Evolutionary conservation across 1,284 basidiomycete genomes (phyloP), one percentile per base, ranked within the genome.

Genomic region (Leccinum subfulvum): DNA sequence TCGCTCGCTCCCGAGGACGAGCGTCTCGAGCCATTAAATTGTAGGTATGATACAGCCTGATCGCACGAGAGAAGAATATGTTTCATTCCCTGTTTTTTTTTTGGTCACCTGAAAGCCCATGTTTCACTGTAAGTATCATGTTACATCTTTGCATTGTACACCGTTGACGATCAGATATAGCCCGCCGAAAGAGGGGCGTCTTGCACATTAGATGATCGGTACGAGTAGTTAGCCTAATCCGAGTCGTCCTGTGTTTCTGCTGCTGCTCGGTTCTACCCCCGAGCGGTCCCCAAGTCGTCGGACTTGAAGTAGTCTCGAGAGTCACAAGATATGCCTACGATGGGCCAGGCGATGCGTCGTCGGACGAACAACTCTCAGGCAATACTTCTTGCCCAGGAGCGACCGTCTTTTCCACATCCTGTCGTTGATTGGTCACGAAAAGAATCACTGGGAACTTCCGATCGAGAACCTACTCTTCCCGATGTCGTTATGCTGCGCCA

Each of bases 401-500:
- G 8, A 23, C 18, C 39, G 3, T 18, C 14, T 60, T 64, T 44
- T 66, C 56, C 47, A 44, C 39, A 28, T 64, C 61, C 67, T 67
- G 65, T 57, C 21, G 44, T 26, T 13, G 3, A 44, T 41, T 49
- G 14, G 58, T 67, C 57, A 67, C 13, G 23, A 39, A 57, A 37
- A 14, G 8, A n/a, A 37, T 26, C 8, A 53, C 23, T 14, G 8
- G 4, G 13, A 7, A 23, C 10, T 49, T 35, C 33, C 13, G 18
- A 51, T 30, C 16, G 11, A 55, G 11, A 14, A 64, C 67, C 6
- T 52, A 65, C 67, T 26, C 47, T 56, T 60, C 54, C 58, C 11
- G 62, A 41, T 75, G 70, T 55, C 84, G 86, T 57, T 33, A 58
- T 47, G 55, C 53, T 69, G 39, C 28, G 57, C 4, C 59, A 56